Conservation (phyloP, 148 eudicot species). For the Persicaria tinctoria region DNA sequence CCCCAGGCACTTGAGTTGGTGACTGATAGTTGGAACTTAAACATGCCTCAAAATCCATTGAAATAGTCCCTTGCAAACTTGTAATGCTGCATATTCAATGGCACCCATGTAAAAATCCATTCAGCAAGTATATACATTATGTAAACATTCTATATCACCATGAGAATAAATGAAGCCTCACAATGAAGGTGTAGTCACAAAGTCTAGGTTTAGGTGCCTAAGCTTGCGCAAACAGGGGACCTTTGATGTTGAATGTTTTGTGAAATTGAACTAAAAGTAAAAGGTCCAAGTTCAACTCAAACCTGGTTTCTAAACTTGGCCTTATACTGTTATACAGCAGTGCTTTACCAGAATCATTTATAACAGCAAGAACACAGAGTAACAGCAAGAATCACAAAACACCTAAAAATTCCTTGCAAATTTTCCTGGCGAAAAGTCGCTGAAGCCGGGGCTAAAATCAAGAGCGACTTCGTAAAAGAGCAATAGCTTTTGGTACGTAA, state of each 20-base stretch:
- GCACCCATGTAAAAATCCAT: neutral
- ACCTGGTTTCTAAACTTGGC: neutral
- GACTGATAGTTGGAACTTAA: constrained; percentile 15
- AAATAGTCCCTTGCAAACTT: neutral
- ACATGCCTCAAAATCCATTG: constrained; percentile 21
- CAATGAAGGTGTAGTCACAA: neutral
- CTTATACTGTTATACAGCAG: neutral
- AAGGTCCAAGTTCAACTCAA: neutral
- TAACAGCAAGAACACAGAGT: neutral
- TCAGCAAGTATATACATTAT: neutral
- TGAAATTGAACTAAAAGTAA: neutral
- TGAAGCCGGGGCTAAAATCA: neutral
- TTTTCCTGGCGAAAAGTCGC: neutral
- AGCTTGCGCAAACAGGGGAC: neutral
- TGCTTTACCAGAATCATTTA: neutral
- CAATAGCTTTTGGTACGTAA: neutral
- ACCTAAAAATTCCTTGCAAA: neutral
- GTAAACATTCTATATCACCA: neutral
- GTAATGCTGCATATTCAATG: neutral
- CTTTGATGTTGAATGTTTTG: neutral
- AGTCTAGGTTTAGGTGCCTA: neutral
- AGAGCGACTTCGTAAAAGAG: neutral
- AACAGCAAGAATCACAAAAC: neutral
- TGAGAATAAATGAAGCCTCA: neutral
- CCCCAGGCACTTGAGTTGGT: constrained; percentile 15